phyloP scores from a whole-genome alignment of 2,329 filamentous ascomycete genomes.

The Huntiella savannae region DNA sequence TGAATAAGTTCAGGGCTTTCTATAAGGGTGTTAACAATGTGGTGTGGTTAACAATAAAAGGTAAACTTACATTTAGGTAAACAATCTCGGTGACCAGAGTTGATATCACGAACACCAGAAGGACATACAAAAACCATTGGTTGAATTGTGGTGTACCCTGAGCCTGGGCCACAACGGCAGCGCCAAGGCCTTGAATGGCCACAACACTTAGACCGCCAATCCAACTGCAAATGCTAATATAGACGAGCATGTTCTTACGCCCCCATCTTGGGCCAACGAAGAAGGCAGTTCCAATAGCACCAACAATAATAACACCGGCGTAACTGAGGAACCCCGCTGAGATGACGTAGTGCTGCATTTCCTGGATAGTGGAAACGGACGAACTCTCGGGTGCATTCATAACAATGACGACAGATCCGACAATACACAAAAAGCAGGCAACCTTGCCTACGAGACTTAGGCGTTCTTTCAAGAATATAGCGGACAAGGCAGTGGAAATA shows the following conservation, averaged over 20 bases:
- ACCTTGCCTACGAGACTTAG: conserved; percentile 93
- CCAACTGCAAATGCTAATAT: conserved; percentile 89
- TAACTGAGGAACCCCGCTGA: conserved; percentile 73
- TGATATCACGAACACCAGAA: conserved; percentile 75
- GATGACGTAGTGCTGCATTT: conserved; percentile 79
- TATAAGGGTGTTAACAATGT: conserved; percentile 21
- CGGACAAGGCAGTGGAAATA: conserved; percentile 73
- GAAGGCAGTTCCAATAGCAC: conserved; percentile 50
- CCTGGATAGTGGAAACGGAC: conserved; percentile 69
- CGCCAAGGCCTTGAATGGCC: conserved; percentile 77
- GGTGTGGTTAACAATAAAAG: neutral
- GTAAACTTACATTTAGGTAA: conserved; percentile 69
- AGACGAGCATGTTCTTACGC: conserved; percentile 94
- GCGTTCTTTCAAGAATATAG: conserved; percentile 88
- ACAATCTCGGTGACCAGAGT: conserved; percentile 88
- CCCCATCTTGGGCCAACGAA: conserved; percentile 77
- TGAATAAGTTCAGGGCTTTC: conserved; percentile 98
- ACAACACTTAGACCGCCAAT: conserved; percentile 89
- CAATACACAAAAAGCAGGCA: conserved; percentile 83
- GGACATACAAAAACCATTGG: conserved; percentile 88
- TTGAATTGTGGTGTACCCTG: conserved; percentile 77
- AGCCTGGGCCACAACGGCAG: conserved; percentile 76
- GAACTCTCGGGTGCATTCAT: conserved; percentile 80
- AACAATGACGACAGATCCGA: conserved; percentile 84
- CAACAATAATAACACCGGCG: conserved; percentile 63